Conservation (phyloP, 2,329 filamentous ascomycete species). For the Cordyceps militaris region DNA sequence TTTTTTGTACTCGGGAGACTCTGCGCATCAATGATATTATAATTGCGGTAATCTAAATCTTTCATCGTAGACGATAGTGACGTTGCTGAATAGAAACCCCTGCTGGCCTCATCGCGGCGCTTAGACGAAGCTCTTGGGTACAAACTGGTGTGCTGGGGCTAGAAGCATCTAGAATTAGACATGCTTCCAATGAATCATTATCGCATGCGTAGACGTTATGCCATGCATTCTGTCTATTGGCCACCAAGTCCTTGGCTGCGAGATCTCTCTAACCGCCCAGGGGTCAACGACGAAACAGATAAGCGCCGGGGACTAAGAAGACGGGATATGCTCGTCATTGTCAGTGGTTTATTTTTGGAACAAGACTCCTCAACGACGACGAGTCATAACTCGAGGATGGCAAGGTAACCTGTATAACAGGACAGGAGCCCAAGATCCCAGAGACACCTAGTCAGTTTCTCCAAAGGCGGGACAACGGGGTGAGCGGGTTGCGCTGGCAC, state of each 20-base stretch:
- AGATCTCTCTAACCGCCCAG: not conserved
- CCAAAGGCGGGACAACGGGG: not conserved
- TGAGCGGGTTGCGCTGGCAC: not conserved
- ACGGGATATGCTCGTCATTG: not conserved
- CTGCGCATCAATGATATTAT: too few relatives aligned
- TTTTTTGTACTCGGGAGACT: too few relatives aligned
- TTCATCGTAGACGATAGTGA: too few relatives aligned
- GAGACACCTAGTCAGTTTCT: too few relatives aligned
- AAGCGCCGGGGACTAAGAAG: constrained; percentile 2
- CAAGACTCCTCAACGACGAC: not conserved
- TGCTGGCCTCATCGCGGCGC: too few relatives aligned
- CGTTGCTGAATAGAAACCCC: too few relatives aligned
- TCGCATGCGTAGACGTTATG: not conserved
- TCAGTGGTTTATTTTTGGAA: constrained; percentile 5
- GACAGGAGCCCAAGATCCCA: not conserved
- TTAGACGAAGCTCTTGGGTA: too few relatives aligned
- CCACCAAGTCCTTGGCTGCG: not conserved
- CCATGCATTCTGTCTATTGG: not conserved
- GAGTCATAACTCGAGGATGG: not conserved
- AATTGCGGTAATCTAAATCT: too few relatives aligned
- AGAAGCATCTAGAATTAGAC: not conserved
- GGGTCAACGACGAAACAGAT: not conserved
- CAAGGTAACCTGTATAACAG: not conserved
- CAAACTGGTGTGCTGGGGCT: not conserved
- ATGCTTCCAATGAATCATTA: not conserved